Conservation (phyloP, 176 grass and related monocot species). For the sorghum (Sorghum bicolor) region DNA sequence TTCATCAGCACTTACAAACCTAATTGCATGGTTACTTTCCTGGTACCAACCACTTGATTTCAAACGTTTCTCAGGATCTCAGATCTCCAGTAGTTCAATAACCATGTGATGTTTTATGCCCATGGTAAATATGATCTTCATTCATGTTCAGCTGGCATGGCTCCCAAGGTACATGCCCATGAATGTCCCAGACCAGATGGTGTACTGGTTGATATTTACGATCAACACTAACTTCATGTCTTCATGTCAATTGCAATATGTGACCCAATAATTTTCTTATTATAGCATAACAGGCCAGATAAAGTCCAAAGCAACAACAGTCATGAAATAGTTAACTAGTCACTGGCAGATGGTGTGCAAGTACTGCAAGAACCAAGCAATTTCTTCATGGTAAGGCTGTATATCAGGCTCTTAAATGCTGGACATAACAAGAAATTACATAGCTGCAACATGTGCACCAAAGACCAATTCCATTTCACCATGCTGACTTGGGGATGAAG, state of each 20-base stretch:
- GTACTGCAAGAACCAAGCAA: not conserved
- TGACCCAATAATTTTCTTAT: constrained; percentile 38
- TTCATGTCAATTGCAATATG: constrained; percentile 6
- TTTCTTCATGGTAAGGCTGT: not conserved
- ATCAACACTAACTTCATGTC: not conserved
- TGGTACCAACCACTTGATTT: constrained; percentile 10
- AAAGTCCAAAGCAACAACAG: constrained; percentile 1
- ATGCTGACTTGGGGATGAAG: constrained; percentile 33
- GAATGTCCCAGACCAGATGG: constrained; percentile 15
- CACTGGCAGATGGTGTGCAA: not conserved
- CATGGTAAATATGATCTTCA: too few species aligned
- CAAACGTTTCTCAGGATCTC: not conserved
- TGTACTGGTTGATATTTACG: constrained; percentile 24
- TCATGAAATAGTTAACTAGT: not conserved
- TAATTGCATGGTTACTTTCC: not conserved
- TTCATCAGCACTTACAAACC: not conserved
- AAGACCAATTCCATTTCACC: constrained; percentile 28
- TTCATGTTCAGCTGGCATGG: not conserved
- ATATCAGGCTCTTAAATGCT: constrained; percentile 11
- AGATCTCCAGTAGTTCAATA: too few species aligned
- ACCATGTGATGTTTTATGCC: too few species aligned
- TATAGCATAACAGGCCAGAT: constrained; percentile 10
- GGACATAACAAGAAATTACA: constrained; percentile 25
- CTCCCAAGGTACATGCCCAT: not conserved
- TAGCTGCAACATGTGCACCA: not conserved